Base-by-base conservation (phyloP, 2,329 filamentous ascomycete genomes). In the Aspergillus thermomutatus region DNA sequence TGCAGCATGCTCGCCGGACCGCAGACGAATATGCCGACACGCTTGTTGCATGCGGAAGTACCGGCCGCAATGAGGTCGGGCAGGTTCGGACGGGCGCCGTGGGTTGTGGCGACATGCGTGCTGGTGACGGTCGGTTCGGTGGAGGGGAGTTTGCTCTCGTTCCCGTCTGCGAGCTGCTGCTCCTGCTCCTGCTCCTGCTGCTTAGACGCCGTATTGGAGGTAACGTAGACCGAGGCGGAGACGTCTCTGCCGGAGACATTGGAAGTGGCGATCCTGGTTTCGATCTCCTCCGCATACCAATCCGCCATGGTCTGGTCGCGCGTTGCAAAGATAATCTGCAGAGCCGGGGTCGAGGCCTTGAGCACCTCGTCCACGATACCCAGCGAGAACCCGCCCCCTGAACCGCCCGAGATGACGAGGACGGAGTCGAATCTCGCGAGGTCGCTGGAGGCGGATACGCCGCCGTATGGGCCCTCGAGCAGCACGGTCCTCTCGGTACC, bases 401-500 rank as follows among this genome's bases (percentile, higher is more conserved):
- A 81, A 0, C 84, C 84, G 9, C 84, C 83, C 0, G 80, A 79
- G 3, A 86, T 68, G 17, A 85, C 67, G 0, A 87, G 65, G 0
- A 72, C 66, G 7, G 69, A 69, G 49, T 83, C 77, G 51, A 77
- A 79, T 0, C 68, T 67, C 0, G 67, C 61, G 14, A 78, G 65
- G 3, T 45, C 74, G 4, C 66, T 61, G 2, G 64, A 64, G 1
- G 75, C 68, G 19, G 83, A 66, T 4, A 66, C 56, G 0, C 83
- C 83, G 0, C 84, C 83, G 55, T 86, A 86, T 0, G 84, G 84
- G 0, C 84, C 84, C 43, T 87, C 84, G 0, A 87, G 59, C 1
- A 84, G 66, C 0, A 86, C 80, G 0, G 74, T 72, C 1, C 82
- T 69, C 0, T 67, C 60, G 0, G 62, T 54, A 0, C 69, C 72